Evolutionary conservation across 2,329 filamentous ascomycete genomes (phyloP).

Genomic region (Myrmaecium sp.): DNA sequence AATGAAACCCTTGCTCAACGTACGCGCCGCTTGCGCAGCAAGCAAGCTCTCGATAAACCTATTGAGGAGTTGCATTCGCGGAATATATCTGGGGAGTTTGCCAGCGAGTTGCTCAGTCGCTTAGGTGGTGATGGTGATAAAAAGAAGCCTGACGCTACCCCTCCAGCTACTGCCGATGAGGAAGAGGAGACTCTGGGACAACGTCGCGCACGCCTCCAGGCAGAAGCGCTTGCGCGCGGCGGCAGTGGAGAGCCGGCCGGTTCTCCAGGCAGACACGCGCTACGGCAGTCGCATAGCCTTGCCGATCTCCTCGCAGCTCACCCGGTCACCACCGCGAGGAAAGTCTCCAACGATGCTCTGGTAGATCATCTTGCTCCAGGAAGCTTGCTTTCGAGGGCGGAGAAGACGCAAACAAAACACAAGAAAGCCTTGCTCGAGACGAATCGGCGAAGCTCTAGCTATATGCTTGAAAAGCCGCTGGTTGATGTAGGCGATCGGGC

Average conservation of each 20-base stretch:
- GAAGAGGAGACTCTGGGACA: constrained; percentile 69
- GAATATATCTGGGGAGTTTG: constrained; percentile 49
- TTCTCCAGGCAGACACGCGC: constrained; percentile 6
- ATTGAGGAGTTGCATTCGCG: constrained; percentile 24
- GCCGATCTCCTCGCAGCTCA: constrained; percentile 44
- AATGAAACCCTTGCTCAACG: constrained; percentile 53
- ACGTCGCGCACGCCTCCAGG: constrained; percentile 55
- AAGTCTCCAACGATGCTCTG: constrained; percentile 18
- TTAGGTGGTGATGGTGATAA: constrained; percentile 16
- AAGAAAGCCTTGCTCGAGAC: constrained; percentile 18
- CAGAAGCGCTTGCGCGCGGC: constrained; percentile 37
- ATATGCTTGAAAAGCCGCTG: constrained; percentile 14
- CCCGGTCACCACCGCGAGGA: constrained; percentile 24
- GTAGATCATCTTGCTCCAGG: constrained; percentile 18
- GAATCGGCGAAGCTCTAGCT: constrained; percentile 16
- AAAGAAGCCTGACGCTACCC: constrained; percentile 11
- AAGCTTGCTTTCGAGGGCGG: constrained; percentile 24
- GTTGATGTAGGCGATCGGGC: constrained; percentile 9
- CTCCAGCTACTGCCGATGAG: constrained; percentile 11
- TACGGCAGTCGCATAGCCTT: constrained; percentile 33
- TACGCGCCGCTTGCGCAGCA: constrained; percentile 45
- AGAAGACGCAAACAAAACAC: constrained; percentile 18
- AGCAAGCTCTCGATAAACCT: constrained; percentile 31
- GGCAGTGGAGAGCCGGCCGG: constrained; percentile 4
- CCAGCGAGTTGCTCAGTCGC: constrained; percentile 45